phyloP scores from a whole-genome alignment of 2,329 filamentous ascomycete species.

The Penicillium griseofulvum region DNA sequence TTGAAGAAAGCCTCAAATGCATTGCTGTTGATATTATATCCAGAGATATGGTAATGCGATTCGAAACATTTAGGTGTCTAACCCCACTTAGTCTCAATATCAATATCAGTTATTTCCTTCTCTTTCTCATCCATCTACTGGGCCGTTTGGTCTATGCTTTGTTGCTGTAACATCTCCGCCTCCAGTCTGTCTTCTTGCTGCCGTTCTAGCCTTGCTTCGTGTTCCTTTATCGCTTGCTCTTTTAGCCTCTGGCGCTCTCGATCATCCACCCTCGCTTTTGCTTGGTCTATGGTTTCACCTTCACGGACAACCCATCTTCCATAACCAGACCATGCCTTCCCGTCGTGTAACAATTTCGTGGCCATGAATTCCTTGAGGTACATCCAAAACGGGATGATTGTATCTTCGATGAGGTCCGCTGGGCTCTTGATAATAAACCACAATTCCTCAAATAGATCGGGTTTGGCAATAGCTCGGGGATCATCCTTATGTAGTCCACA shows the following conservation, averaged over 20 bases:
- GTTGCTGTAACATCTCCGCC: neutral
- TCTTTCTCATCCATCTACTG: neutral
- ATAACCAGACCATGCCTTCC: neutral
- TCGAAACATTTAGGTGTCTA: too few relatives aligned
- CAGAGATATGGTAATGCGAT: too few relatives aligned
- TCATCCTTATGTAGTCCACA: neutral
- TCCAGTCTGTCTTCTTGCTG: neutral
- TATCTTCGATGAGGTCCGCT: neutral
- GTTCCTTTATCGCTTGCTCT: neutral
- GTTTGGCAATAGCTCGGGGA: neutral
- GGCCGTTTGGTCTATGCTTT: neutral
- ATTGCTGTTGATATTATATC: too few relatives aligned
- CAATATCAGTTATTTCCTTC: neutral
- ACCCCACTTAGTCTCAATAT: too few relatives aligned
- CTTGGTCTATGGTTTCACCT: neutral
- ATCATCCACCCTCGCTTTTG: neutral
- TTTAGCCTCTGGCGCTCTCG: neutral
- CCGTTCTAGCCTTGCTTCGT: fast-evolving
- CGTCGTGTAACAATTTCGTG: neutral
- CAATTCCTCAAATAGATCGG: fast-evolving
- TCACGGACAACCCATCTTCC: neutral
- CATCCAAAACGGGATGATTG: neutral
- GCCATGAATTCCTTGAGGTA: fast-evolving
- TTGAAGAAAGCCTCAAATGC: too few relatives aligned
- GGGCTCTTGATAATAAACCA: neutral